Base-by-base conservation (phyloP, 208 protist species). In the Wallacemonas collosoma region DNA sequence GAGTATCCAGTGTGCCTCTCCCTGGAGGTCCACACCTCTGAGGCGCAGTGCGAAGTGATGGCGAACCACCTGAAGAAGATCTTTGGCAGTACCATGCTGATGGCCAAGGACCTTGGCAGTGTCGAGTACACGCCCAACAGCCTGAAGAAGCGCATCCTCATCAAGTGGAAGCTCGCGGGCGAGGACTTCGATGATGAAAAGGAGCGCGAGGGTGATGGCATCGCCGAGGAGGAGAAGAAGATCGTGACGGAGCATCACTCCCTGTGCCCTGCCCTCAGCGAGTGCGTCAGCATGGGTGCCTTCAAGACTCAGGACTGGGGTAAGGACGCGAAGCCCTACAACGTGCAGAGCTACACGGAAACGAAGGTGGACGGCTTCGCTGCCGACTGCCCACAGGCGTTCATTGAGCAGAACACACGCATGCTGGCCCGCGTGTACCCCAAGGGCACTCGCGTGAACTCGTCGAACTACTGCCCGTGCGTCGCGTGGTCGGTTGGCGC, bases 341-440 rank as follows among this genome's bases (percentile, higher is more conserved):
- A 81, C 54, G 77, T 90, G 17, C 81, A 90, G 70, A 90, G 81
- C 76, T 87, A 80, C 66, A 62, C 67, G 5, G 88, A 93, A 65
- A 75, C 51, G 58, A 83, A 86, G 78, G 77, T 88, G 43, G 71
- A 82, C 12, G 60, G 54, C 53, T 76, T 91, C n/a, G 70, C 58
- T 4, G 66, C 3, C 36, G 43, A 55, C 15, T 43, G 81, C 11
- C 15, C 45, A 26, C 36, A 76, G 14, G 62, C 82, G n/a, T 85
- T 88, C 47, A 79, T 66, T 7, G 50, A 40, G 60, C 83, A 85
- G 75, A 98, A 91, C 64, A 76, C 74, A 38, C 70, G 73, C 14
- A 89, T 86, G 85, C 68, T 98, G 7, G 72, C 79, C 38, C 87
- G 97, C 40, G 75, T 96, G 17, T 99, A 98, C 77, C 97, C 97